These are phyloP conservation scores for Begonia masoniana DNA, from an alignment of 306 rosid genomes.

Conservation along the genomic window DNA sequence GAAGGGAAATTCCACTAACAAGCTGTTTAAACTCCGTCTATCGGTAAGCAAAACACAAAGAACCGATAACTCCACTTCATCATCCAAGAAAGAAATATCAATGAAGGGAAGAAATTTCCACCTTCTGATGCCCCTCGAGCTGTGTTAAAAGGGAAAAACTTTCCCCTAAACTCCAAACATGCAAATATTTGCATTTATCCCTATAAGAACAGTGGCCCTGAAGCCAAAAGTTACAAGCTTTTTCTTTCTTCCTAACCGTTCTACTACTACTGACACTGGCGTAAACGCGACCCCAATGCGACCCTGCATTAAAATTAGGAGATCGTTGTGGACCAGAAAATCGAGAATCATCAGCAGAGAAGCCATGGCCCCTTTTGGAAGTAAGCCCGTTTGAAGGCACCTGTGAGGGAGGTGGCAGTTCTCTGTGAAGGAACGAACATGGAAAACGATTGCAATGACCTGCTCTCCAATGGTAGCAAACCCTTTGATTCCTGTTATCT, in stretches of 20 bases:
- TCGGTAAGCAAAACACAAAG: background rate
- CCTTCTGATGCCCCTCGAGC: conserved; percentile 94
- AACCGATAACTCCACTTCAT: background rate
- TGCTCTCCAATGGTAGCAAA: conserved; percentile 87
- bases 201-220: conserved; percentile 71
- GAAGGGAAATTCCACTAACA: conserved; percentile 75
- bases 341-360: conserved; percentile 28
- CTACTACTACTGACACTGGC: conserved; percentile 32
- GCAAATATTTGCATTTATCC: conserved; percentile 66
- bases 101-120: conserved; percentile 3
- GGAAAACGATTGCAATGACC: conserved; percentile 85
- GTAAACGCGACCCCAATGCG: conserved; percentile 46
- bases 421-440: conserved; percentile 62
- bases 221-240: conserved; percentile 58
- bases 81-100: background rate
- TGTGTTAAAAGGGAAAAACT: conserved; percentile 56
- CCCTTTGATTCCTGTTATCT: conserved; percentile 48
- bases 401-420: conserved; percentile 23
- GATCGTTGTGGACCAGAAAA: conserved; percentile 39
- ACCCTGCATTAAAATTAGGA: conserved; percentile 31
- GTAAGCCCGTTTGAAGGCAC: conserved; percentile 30
- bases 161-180: conserved; percentile 83
- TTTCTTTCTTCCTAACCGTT: conserved; percentile 50
- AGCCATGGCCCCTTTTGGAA: conserved; percentile 48
- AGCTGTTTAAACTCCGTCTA: conserved; percentile 27